Base-by-base conservation (phyloP, 1,284 basidiomycete genomes). In the Anthracocystis setariae region DNA sequence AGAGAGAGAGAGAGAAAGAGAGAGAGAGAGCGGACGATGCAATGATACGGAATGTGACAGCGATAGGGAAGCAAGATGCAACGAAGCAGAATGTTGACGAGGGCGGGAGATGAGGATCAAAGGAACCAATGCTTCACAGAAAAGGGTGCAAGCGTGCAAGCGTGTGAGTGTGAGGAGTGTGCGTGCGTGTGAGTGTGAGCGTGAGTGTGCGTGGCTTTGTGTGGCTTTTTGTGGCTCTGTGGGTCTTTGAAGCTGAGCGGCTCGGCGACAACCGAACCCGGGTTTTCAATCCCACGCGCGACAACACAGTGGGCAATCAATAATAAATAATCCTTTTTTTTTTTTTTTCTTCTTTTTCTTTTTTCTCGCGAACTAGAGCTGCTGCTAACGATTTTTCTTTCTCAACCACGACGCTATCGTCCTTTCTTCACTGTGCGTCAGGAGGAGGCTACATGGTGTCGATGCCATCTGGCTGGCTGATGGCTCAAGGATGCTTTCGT, bases 201-300 rank as follows among this genome's bases (percentile, higher is more conserved):
- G 23, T 7, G 43, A 25, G n/a, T 32, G 27, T 46, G 13, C 35
- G 46, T 24, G 46, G 29, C 29, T 35, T 3, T 46, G 46, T 35
- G 46, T 46, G 44, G 29, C 10, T 13, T 9, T 46, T 8, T 46
- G 0, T 29, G 1, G n/a, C n/a, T n/a, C 27, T 33, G 27, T 18
- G 17, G 20, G 45, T 35, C 13, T 2, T 12, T 46, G 13, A 20
- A 5, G 24, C 8, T 33, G 3, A 17, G 24, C 23, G 13, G 43
- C 43, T 3, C 29, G 29, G 29, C 12, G 29, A 29, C 29, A 29
- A 29, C 7, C 29, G 29, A 29, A 29, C 7, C 29, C 7, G 12
- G 29, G 29, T 7, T 29, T 29, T 29, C 29, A 29, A 12, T 29
- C 7, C 7, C 29, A 29, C 29, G 29, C 29, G 29, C 29, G 29